phyloP scores from a whole-genome alignment of 129 eudicot species.

The Lactuca sativa region DNA sequence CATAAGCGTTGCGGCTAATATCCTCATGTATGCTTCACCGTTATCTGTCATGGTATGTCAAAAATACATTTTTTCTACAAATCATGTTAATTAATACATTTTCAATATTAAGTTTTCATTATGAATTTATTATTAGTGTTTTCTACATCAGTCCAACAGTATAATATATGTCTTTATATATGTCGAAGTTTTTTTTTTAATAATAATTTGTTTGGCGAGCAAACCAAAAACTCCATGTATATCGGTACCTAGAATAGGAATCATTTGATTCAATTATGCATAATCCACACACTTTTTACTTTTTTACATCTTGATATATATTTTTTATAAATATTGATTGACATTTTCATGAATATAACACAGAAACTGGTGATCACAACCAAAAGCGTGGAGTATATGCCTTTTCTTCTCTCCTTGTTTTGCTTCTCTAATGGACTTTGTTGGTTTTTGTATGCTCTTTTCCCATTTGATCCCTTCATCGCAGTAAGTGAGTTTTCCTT shows the following conservation, averaged over 20 bases:
- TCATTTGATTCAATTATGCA: too few relatives aligned
- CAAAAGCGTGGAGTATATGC: constrained; percentile 89
- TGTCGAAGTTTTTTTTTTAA: too few relatives aligned
- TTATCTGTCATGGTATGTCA: constrained; percentile 68
- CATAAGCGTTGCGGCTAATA: constrained; percentile 48
- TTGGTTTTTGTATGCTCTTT: constrained; percentile 70
- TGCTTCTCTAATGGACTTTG: constrained; percentile 60
- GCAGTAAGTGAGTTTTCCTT: constrained; percentile 40
- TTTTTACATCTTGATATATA: background rate
- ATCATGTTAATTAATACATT: too few relatives aligned
- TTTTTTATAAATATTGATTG: background rate
- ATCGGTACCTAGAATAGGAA: too few relatives aligned
- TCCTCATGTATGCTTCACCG: constrained; percentile 88
- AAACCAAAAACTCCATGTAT: too few relatives aligned
- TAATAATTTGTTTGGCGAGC: too few relatives aligned
- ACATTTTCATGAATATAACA: constrained; percentile 10
- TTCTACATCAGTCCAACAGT: too few relatives aligned
- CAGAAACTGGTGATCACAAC: constrained; percentile 85
- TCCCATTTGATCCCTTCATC: constrained; percentile 63
- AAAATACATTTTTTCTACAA: background rate
- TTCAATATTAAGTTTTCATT: too few relatives aligned
- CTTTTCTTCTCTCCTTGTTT: constrained; percentile 69
- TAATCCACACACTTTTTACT: background rate
- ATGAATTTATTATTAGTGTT: too few relatives aligned
- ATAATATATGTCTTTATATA: too few relatives aligned